These are phyloP conservation scores for Mortierella sp. DNA, from an alignment of 371 early-diverging fungal species.

Conservation along the genomic window DNA sequence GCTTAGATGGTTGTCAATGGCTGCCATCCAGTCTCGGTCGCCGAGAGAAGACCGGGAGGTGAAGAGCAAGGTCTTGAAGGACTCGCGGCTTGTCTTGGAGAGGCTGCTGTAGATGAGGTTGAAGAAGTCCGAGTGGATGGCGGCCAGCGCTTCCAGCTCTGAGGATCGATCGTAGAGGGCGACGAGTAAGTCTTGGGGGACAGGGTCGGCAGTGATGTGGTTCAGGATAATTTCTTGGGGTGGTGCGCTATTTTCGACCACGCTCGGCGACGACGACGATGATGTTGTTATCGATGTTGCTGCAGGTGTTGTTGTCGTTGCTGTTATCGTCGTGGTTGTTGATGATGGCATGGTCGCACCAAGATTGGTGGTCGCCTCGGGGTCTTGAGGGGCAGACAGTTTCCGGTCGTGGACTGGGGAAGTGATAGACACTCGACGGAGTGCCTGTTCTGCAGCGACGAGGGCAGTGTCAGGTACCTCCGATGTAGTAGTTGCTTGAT, in stretches of 20 bases:
- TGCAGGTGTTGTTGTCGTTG: neutral
- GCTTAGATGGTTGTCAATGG: constrained; percentile 12
- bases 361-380: neutral
- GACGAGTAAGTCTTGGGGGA: constrained; percentile 46
- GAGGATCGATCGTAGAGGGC: constrained; percentile 41
- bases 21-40: constrained; percentile 45
- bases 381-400: neutral
- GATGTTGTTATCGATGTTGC: neutral
- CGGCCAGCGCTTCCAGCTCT: constrained; percentile 52
- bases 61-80: constrained; percentile 33
- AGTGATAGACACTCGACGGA: constrained; percentile 35
- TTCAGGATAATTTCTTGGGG: constrained; percentile 28
- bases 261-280: neutral
- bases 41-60: constrained; percentile 20
- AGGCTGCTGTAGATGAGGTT: constrained; percentile 34
- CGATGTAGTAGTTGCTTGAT: neutral
- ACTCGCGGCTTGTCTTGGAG: constrained; percentile 2
- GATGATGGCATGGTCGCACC: neutral
- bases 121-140: constrained; percentile 47
- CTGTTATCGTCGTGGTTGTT: neutral
- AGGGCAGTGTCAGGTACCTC: constrained; percentile 1
- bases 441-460: constrained; percentile 19
- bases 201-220: constrained; percentile 25
- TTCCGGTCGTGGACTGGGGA: neutral
- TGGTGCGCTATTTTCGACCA: neutral